Evolutionary conservation across 78 protist species (phyloP).

Genomic region (Goniomonas avonlea): DNA sequence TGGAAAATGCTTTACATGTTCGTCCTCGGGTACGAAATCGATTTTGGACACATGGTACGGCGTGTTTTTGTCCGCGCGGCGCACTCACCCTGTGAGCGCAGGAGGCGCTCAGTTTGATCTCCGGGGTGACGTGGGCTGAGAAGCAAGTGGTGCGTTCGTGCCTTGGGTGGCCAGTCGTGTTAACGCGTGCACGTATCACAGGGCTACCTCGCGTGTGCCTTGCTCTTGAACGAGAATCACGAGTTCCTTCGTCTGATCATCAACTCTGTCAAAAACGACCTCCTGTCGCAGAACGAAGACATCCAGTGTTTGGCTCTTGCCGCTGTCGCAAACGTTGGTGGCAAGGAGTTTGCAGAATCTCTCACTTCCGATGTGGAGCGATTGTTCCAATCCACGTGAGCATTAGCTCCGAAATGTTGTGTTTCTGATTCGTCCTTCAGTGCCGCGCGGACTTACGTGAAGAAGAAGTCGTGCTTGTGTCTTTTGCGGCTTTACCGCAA

Average conservation of each 20-base stretch:
- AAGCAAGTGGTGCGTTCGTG: background rate
- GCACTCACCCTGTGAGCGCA: no score
- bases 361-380: slow-evolving; percentile 66
- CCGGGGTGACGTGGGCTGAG: no score
- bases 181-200: no score
- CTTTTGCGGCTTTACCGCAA: slow-evolving; percentile 85
- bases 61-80: no score
- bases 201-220: slow-evolving; percentile 79
- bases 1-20: slow-evolving; percentile 92
- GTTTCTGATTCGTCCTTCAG: background rate
- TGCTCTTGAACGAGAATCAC: slow-evolving; percentile 76
- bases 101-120: no score
- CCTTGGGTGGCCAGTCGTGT: no score
- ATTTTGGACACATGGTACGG: slow-evolving; percentile 98
- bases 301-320: slow-evolving; percentile 78
- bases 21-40: slow-evolving; percentile 92
- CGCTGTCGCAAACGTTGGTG: slow-evolving; percentile 87
- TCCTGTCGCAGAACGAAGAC: slow-evolving; percentile 50
- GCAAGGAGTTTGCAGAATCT: slow-evolving; percentile 83
- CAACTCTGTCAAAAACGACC: slow-evolving; percentile 79
- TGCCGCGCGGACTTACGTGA: slow-evolving; percentile 7
- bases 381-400: slow-evolving; percentile 42
- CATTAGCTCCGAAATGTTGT: no score
- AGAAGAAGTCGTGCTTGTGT: slow-evolving; percentile 85
- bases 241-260: slow-evolving; percentile 87